Evolutionary conservation across 108 stramenopile genomes (phyloP).

Genomic region (Cylindrotheca closterium): DNA sequence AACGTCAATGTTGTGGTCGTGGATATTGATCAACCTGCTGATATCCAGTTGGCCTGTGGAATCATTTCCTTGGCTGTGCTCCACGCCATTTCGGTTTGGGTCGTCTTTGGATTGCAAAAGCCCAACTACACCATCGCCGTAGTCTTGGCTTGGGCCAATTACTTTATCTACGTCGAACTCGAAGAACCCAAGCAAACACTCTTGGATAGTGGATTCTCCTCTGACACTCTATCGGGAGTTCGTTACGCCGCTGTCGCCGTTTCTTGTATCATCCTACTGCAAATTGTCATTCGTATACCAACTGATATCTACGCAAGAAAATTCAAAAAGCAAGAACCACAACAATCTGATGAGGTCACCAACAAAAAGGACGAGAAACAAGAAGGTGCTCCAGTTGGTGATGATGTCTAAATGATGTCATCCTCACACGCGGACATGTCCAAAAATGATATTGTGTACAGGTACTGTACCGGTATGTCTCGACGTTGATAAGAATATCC

Average conservation of each 20-base stretch:
- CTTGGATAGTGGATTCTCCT: not conserved
- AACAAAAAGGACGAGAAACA: not conserved
- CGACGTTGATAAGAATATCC: too few relatives aligned
- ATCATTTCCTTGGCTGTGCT: conserved; percentile 8
- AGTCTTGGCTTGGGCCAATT: not conserved
- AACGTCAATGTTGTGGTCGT: conserved; percentile 7
- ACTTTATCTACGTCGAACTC: not conserved
- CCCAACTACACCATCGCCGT: conserved; percentile 11
- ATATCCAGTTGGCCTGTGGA: not conserved
- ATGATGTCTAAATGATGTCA: too few relatives aligned
- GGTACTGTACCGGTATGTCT: too few relatives aligned
- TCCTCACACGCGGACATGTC: too few relatives aligned
- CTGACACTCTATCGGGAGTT: not conserved
- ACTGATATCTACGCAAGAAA: not conserved
- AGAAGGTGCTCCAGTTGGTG: not conserved
- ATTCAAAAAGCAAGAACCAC: too few relatives aligned
- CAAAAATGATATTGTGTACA: too few relatives aligned
- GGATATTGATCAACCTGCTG: not conserved
- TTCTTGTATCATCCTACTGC: not conserved
- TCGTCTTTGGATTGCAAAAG: not conserved
- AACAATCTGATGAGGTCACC: too few relatives aligned
- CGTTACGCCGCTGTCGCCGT: not conserved
- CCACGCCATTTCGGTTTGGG: conserved; percentile 5
- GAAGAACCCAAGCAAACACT: not conserved
- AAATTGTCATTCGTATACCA: not conserved